Evolutionary conservation across 2,329 filamentous ascomycete genomes (phyloP).

Genomic region (Colletotrichum siamense): DNA sequence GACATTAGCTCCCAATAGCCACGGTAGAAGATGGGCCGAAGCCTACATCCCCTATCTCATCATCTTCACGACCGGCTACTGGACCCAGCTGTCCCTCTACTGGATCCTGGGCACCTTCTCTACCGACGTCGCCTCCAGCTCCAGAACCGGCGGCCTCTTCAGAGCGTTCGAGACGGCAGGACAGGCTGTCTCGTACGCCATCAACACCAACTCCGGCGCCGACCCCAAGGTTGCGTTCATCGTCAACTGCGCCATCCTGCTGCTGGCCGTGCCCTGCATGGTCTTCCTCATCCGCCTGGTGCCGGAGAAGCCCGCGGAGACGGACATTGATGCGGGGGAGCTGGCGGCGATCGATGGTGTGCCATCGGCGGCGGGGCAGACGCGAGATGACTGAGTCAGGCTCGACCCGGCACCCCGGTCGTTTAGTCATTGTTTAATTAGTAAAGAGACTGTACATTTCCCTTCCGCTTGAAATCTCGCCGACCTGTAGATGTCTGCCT

Average conservation of each 20-base stretch:
- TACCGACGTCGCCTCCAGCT: constrained; percentile 34
- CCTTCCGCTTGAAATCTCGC: neutral
- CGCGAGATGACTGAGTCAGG: neutral
- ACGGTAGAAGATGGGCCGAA: constrained; percentile 6
- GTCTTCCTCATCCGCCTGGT: constrained; percentile 4
- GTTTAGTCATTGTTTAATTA: neutral
- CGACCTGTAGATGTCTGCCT: neutral
- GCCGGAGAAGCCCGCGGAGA: neutral
- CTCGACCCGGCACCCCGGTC: neutral
- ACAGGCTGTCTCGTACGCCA: constrained; percentile 34
- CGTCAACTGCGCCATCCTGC: neutral
- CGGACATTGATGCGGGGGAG: constrained; percentile 4
- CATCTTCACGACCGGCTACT: constrained; percentile 8
- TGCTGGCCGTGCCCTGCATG: neutral
- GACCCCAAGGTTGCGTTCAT: neutral
- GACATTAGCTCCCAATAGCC: neutral
- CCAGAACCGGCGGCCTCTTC: constrained; percentile 33
- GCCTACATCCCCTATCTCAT: constrained; percentile 7
- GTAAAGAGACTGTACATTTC: neutral
- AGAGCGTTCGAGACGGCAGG: constrained; percentile 32
- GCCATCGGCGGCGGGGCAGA: neutral
- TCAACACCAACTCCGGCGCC: constrained; percentile 28
- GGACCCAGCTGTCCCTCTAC: constrained; percentile 30
- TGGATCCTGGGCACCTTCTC: constrained; percentile 42
- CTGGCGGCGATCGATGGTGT: neutral